A percentile compares a stretch with the other conserved stretches of the same genome.
Conservation (phyloP, 75 land plant species). For the Pseudotsuga menziesii region DNA sequence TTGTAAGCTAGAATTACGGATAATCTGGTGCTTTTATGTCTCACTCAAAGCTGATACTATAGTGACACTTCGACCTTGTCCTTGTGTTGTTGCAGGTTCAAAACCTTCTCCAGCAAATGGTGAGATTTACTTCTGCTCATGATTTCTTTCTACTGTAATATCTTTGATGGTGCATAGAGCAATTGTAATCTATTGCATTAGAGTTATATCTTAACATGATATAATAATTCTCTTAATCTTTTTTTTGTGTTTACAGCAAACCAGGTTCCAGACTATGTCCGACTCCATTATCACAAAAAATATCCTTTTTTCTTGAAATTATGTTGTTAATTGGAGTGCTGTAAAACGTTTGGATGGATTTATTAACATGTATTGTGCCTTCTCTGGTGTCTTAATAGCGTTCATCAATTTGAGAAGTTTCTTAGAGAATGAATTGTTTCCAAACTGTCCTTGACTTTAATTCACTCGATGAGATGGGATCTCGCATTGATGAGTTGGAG, state of each 20-base stretch:
- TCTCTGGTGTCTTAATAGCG: background rate
- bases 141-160: background rate
- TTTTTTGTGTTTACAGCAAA: conserved; percentile 44
- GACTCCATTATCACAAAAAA: conserved; percentile 74
- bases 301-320: conserved; percentile 46
- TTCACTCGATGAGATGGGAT: conserved; percentile 88
- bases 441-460: conserved; percentile 27
- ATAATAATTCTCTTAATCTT: too few relatives aligned
- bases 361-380: background rate
- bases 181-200: too few relatives aligned
- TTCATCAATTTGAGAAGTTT: background rate
- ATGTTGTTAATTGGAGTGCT: too few relatives aligned
- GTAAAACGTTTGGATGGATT: too few relatives aligned
- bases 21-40: too few relatives aligned
- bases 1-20: too few relatives aligned
- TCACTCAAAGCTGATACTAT: too few relatives aligned
- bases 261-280: conserved; percentile 90
- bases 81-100: conserved; percentile 46
- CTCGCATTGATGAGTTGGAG: conserved; percentile 78
- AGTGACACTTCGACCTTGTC: too few relatives aligned
- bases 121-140: conserved; percentile 13
- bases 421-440: background rate
- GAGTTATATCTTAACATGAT: too few relatives aligned
- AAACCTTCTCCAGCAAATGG: conserved; percentile 86
- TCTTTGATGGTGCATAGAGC: too few relatives aligned